These are phyloP conservation scores for Triticum aestivum DNA, from an alignment of 176 grass and related monocot genomes.

Conservation along the genomic window IWGSC_CS_RefSeq_v2.1 NC_057811.1:154703895-154704394, in stretches of 20 bases:
- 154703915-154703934: neutral
- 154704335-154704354: neutral
- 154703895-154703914: neutral
- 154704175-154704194: constrained; percentile 42
- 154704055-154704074: neutral
- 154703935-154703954: constrained; percentile 19
- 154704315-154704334: neutral
- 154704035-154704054: neutral
- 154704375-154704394: neutral
- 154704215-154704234: constrained; percentile 29
- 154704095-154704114: neutral
- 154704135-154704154: neutral
- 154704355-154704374: neutral
- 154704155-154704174: constrained; percentile 11
- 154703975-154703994: neutral
- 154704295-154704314: neutral
- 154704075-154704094: neutral
- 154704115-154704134: constrained; percentile 10
- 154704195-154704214: constrained; percentile 35
- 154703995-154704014: neutral
- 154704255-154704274: neutral
- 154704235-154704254: constrained; percentile 2
- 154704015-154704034: constrained; percentile 11
- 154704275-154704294: neutral
- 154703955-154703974: constrained; percentile 11